phyloP scores from a whole-genome alignment of 352 stramenopile species.

The Blastocystis sp. region DNA sequence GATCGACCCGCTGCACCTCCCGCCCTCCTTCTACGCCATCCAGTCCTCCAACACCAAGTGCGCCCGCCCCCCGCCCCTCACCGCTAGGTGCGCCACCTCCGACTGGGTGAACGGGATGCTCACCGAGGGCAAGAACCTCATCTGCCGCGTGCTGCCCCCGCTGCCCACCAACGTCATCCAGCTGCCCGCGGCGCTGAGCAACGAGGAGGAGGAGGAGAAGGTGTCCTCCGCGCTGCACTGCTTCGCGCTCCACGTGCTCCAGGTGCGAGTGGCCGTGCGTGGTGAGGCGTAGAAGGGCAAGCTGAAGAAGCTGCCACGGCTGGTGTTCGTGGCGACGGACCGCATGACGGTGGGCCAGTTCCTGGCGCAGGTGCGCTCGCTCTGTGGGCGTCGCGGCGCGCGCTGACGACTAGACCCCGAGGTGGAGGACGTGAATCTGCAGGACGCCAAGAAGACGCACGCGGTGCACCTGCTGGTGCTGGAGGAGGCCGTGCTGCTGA shows the following conservation, averaged over 20 bases:
- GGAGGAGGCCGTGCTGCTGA: not conserved
- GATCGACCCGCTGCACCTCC: not conserved
- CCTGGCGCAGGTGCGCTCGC: not conserved
- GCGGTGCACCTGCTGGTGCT: not conserved
- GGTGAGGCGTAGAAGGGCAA: slow-evolving; percentile 1
- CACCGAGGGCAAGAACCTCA: slow-evolving; percentile 35
- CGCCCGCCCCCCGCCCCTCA: not conserved
- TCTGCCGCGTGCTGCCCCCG: slow-evolving; percentile 10
- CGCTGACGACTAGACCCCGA: not conserved
- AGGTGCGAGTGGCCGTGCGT: too few relatives aligned
- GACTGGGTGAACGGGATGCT: slow-evolving; percentile 52
- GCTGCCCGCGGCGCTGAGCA: not conserved
- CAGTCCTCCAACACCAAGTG: not conserved
- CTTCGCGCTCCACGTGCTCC: too few relatives aligned
- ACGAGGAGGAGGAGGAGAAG: not conserved
- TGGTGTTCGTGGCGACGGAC: not conserved
- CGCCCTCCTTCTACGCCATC: not conserved
- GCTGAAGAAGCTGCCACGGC: slow-evolving; percentile 30
- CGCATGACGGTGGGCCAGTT: not conserved
- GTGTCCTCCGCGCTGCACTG: too few relatives aligned
- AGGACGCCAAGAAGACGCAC: not conserved
- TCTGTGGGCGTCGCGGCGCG: not conserved
- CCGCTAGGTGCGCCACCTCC: not conserved
- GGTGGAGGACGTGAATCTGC: not conserved
- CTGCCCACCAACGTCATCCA: not conserved